Evolutionary conservation across 2,329 filamentous ascomycete genomes (phyloP), one percentile per base, ranked within the genome.

Genomic region (Lecanicillium sp.): DNA sequence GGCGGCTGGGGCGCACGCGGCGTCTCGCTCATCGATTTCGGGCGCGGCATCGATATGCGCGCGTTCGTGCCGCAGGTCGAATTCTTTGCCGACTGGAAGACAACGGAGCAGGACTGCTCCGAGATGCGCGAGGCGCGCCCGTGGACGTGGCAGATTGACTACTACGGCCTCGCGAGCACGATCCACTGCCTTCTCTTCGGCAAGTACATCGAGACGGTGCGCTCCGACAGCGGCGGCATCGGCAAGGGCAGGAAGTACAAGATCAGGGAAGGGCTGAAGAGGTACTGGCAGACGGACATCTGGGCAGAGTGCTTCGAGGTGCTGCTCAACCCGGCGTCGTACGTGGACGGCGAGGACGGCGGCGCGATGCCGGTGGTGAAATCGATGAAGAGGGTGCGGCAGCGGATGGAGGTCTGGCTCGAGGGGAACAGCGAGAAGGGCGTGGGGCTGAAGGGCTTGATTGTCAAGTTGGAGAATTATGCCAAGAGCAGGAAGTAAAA

Each of bases 111-210:
- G 44, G 93, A 98, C 67, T 98, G 93, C 66, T 85, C 87, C 15
- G 93, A 98, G 73, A 95, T 97, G 79, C 85, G 90, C 39, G 91
- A 98, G 68, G 79, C 89, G 49, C 79, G 91, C 1, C 90, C 90
- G 1, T 98, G 93, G 93, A 97, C 91, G 1, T 96, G 90, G 72
- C 93, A 98, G 65, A 88, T 96, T 56, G 93, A 98, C 70, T 94
- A 97, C 59, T 88, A 95, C 65, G 93, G 93, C 11, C 76, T 96
- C 0, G 93, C 93, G 0, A 90, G 89, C 4, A 87, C 88, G 20
- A 74, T 97, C 4, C 90, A 98, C 67, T 85, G 82, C 36, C 78
- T 98, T 57, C 78, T 98, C 3, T 98, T 96, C 62, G 91, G 93
- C 9, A 90, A 87, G 61, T 97, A 97, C 67, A 93, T 98, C 58